phyloP scores from a whole-genome alignment of 257 asterid genomes.

The Cruciata laevipes region DNA sequence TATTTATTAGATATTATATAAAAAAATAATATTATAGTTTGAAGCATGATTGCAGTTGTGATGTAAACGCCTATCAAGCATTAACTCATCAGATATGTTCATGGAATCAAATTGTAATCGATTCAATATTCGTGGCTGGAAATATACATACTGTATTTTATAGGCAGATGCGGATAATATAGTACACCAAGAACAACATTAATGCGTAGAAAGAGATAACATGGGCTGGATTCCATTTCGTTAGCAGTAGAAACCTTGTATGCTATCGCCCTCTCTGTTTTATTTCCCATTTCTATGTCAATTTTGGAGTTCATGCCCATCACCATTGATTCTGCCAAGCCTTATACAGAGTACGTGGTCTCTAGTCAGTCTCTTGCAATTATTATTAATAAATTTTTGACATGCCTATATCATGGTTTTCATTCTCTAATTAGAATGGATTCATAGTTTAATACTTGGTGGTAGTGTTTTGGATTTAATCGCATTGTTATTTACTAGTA shows the following conservation, averaged over 20 bases:
- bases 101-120: neutral
- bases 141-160: too few species aligned
- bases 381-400: too few species aligned
- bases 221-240: neutral
- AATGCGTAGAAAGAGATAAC: neutral
- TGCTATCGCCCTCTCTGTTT: neutral
- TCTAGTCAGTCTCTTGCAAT: neutral
- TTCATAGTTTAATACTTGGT: too few species aligned
- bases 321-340: too few species aligned
- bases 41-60: neutral
- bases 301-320: too few species aligned
- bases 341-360: neutral
- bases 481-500: too few species aligned
- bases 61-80: neutral
- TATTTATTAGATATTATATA: neutral
- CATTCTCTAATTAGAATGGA: too few species aligned
- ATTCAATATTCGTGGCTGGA: neutral
- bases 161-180: neutral
- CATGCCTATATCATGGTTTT: too few species aligned
- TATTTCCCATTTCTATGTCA: neutral
- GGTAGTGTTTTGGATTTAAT: too few species aligned
- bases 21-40: too few species aligned
- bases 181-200: neutral
- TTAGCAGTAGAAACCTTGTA: neutral
- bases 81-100: neutral